Evolutionary conservation across 2,329 filamentous ascomycete genomes (phyloP), one percentile per base, ranked within the genome.

Genomic region (Allantophomopsis lycopodina): DNA sequence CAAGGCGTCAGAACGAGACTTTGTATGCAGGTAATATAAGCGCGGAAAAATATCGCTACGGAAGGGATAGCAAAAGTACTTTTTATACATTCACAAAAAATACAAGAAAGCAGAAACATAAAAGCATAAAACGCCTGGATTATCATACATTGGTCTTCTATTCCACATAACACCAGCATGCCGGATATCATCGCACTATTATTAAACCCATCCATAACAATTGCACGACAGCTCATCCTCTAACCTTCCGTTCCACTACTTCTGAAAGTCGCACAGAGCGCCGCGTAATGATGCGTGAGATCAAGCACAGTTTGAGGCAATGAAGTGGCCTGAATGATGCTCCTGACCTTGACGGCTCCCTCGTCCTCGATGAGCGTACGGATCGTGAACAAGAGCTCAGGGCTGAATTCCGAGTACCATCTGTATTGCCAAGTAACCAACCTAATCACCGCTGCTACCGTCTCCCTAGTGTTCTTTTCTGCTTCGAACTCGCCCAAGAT

Each of bases 341-440:
- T 95, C 55, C 91, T 76, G 40, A 98, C 83, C 64, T 98, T 98
- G 59, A 98, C 85, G 1, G 89, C 89, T 42, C 91, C 91, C 62
- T 98, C 91, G 49, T 95, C 88, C 61, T 96, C 91, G 55, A 98
- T 98, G 48, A 98, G 68, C 48, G 84, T 87, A 45, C 91, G 80
- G 53, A 96, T 84, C 3, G 84, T 81, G 60, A 79, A 85, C 40
- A 98, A 73, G 34, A 98, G 71, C 47, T 88, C 79, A 1, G 91
- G 91, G 14, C 88, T 95, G 63, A 98, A 98, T 73, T 98, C 91
- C 41, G 88, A 95, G 65, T 98, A 98, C 91, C 91, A 98, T 50
- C 91, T 73, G 63, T 95, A 98, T 63, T 98, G 91, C 91, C 91
- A 98, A 11, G 89, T 91, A 28, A 96, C 85, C 33, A 98, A 67